Base-by-base conservation (phyloP, 768 basidiomycete species). In the Psilocybe cubensis region DNA sequence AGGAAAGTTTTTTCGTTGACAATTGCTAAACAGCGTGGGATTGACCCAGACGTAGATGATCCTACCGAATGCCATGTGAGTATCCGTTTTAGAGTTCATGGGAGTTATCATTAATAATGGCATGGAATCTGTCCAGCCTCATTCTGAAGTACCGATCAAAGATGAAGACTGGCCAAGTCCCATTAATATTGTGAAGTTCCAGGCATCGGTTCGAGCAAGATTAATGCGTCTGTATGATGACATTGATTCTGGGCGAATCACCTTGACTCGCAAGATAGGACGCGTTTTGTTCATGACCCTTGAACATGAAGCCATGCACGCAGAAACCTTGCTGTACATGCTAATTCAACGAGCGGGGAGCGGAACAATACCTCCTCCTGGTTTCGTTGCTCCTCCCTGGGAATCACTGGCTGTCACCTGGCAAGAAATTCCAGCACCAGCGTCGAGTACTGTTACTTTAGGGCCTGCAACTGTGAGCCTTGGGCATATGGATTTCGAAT, bases 251-350 rank as follows among this genome's bases (percentile, higher is more conserved):
- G 78, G 83, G 51, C 81, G 76, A 62, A 73, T 76, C 56, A 52
- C 76, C 11, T 64, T 93, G 63, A 87, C 85, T 2, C 83, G 89
- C 48, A 87, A 82, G 67, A 71, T 89, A 6, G 92, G 82, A 3
- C 81, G 96, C 44, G 90, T 94, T 3, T 75, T 98, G 14, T 94
- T 89, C 75, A 94, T 98, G 89, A 90, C 91, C 0, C 85, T 83
- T 52, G 94, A 96, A 72, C 96, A 98, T 64, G 94, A 98, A 68
- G 91, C 83, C 4, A 77, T 92, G 70, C 96, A 98, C 67, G 79
- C 82, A 2, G 97, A 98, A 81, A 99, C 97, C 0, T 77, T 98
- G 23, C 77, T 98, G 3, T 98, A 98, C 72, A 98, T 98, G 94
- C 84, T 96, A 10, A 68, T 96, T 3, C 96, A 94, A 69, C 83